Evolutionary conservation across 2,329 filamentous ascomycete genomes (phyloP).

Genomic region (Fusarium irregulare): DNA sequence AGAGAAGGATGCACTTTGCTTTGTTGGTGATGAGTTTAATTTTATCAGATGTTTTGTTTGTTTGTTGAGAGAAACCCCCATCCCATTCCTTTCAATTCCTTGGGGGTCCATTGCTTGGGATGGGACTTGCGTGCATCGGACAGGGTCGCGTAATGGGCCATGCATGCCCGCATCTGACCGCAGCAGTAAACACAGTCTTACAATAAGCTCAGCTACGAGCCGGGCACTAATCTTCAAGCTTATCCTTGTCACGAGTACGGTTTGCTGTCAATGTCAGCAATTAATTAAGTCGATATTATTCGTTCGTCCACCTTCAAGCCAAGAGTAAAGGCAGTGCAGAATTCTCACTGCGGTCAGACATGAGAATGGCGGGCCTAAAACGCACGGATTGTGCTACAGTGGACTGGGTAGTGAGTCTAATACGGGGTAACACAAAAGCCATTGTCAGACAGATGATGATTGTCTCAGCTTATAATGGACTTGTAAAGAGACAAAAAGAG

Average conservation of each 20-base stretch:
- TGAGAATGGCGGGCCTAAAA: not conserved
- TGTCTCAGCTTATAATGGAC: too few relatives aligned
- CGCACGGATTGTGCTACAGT: not conserved
- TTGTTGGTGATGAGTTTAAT: not conserved
- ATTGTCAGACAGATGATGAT: too few relatives aligned
- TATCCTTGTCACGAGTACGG: not conserved
- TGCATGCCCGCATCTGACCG: constrained; percentile 3
- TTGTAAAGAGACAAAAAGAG: too few relatives aligned
- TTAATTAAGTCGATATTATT: not conserved
- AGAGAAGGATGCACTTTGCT: not conserved
- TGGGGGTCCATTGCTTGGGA: not conserved
- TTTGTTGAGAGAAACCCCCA: not conserved
- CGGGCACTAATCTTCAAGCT: not conserved
- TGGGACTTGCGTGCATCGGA: constrained; percentile 5
- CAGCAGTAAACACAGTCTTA: not conserved
- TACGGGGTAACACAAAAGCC: constrained; percentile 18
- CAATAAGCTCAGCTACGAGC: constrained; percentile 3
- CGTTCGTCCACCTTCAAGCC: not conserved
- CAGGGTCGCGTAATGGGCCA: constrained; percentile 7
- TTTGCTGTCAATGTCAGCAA: not conserved
- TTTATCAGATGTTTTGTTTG: not conserved
- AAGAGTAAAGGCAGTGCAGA: not conserved
- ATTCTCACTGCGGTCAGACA: constrained; percentile 12
- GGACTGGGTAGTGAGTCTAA: not conserved
- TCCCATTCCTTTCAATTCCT: not conserved